These are phyloP conservation scores for Apiospora hydei DNA, from an alignment of 2,329 filamentous ascomycete species.

Conservation along the genomic window DNA sequence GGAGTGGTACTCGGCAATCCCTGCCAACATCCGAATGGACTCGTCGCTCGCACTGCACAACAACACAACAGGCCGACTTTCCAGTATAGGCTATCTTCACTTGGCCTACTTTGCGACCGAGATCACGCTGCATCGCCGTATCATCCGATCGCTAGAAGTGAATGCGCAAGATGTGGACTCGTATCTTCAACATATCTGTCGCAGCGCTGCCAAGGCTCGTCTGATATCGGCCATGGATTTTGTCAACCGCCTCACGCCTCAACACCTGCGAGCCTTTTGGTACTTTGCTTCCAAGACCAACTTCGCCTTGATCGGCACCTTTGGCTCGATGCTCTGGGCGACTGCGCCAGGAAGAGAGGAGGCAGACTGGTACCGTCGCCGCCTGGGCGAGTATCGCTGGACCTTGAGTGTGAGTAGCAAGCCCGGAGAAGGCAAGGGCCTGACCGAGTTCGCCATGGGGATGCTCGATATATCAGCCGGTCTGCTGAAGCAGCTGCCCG, in stretches of 20 bases:
- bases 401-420: conserved; percentile 87
- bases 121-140: conserved; percentile 90
- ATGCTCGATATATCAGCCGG: conserved; percentile 78
- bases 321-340: conserved; percentile 88
- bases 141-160: conserved; percentile 78
- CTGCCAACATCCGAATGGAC: conserved; percentile 71
- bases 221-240: conserved; percentile 98
- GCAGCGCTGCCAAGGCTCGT: conserved; percentile 90
- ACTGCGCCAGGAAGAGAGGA: conserved; percentile 88
- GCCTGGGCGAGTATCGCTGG: conserved; percentile 92
- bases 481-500: conserved; percentile 72
- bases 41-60: conserved; percentile 54
- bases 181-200: conserved; percentile 90
- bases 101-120: conserved; percentile 93
- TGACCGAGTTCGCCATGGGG: conserved; percentile 77
- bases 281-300: conserved; percentile 88
- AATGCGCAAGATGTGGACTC: conserved; percentile 64
- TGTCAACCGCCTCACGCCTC: conserved; percentile 87
- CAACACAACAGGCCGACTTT: conserved; percentile 54
- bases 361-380: conserved; percentile 87
- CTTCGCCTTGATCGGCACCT: conserved; percentile 94
- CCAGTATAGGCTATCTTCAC: conserved; percentile 79
- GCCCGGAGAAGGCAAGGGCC: conserved; percentile 63
- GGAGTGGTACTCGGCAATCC: conserved; percentile 81
- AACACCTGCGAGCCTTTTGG: conserved; percentile 92